phyloP scores from a whole-genome alignment of 2,329 filamentous ascomycete genomes.

The Fusarium kyushuense region DNA sequence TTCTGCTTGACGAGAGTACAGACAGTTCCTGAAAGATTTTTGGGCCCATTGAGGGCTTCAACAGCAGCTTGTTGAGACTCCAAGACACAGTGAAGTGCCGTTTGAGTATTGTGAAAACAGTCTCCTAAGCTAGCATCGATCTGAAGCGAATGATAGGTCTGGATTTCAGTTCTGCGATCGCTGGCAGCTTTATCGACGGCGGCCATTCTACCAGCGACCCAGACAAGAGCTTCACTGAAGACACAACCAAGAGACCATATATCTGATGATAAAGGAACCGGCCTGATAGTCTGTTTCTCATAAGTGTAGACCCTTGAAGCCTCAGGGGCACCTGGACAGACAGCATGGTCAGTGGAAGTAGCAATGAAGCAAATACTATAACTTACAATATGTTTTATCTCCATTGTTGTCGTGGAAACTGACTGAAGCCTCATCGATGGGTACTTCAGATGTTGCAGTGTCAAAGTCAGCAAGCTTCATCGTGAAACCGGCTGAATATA shows the following conservation, averaged over 20 bases:
- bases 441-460: background rate
- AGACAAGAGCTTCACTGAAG: conserved; percentile 25
- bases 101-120: conserved; percentile 24
- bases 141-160: background rate
- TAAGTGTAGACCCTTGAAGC: background rate
- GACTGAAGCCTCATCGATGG: background rate
- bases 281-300: background rate
- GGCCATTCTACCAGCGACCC: conserved; percentile 6
- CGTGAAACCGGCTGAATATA: background rate
- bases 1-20: conserved; percentile 7
- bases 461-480: conserved; percentile 37
- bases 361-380: fast-evolving
- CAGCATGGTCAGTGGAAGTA: background rate
- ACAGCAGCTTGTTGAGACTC: conserved; percentile 10
- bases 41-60: background rate
- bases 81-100: conserved; percentile 2
- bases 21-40: conserved; percentile 6
- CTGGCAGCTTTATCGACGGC: background rate
- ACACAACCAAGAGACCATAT: conserved; percentile 39
- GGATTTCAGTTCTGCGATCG: background rate
- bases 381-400: conserved; percentile 22
- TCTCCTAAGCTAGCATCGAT: conserved; percentile 11
- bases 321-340: conserved; percentile 24
- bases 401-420: conserved; percentile 19
- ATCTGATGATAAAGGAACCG: background rate